Evolutionary conservation across 1,139 yeast species (phyloP).

Genomic region (Dujonia santamariae): DNA sequence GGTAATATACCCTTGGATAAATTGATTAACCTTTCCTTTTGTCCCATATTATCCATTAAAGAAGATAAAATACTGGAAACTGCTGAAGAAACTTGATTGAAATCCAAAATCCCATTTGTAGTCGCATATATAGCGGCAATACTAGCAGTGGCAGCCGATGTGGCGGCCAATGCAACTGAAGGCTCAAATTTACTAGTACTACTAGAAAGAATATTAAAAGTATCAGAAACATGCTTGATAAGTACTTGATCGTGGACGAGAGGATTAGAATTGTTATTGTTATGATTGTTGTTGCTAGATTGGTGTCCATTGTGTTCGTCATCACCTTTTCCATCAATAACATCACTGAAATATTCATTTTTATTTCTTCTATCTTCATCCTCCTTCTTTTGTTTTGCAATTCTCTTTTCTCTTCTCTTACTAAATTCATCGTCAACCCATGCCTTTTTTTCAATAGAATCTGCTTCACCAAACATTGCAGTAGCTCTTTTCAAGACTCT

Average conservation of each 20-base stretch:
- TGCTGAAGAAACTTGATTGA: constrained; percentile 18
- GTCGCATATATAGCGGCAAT: constrained; percentile 33
- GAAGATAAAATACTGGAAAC: constrained; percentile 26
- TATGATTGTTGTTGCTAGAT: neutral
- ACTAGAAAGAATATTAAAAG: constrained; percentile 35
- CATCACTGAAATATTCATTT: constrained; percentile 1
- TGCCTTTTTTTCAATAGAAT: constrained; percentile 48
- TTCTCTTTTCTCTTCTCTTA: constrained; percentile 58
- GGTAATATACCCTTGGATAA: constrained; percentile 27
- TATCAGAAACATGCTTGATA: constrained; percentile 29
- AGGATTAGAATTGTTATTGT: constrained; percentile 4
- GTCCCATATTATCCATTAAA: constrained; percentile 26
- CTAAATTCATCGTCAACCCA: constrained; percentile 81
- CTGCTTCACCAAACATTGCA: constrained; percentile 60
- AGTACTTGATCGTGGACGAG: constrained; percentile 19
- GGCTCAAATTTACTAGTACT: constrained; percentile 34
- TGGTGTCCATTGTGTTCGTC: neutral
- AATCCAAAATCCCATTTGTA: constrained; percentile 12
- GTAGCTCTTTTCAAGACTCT: constrained; percentile 74
- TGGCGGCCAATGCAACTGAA: constrained; percentile 35
- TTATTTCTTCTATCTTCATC: constrained; percentile 13
- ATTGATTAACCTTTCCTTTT: constrained; percentile 28
- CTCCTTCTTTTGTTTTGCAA: constrained; percentile 35
- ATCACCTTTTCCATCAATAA: neutral
- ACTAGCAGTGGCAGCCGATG: constrained; percentile 37